Evolutionary conservation across 2,329 filamentous ascomycete genomes (phyloP), one percentile per base, ranked within the genome.

Genomic region (Talaromyces sp.): DNA sequence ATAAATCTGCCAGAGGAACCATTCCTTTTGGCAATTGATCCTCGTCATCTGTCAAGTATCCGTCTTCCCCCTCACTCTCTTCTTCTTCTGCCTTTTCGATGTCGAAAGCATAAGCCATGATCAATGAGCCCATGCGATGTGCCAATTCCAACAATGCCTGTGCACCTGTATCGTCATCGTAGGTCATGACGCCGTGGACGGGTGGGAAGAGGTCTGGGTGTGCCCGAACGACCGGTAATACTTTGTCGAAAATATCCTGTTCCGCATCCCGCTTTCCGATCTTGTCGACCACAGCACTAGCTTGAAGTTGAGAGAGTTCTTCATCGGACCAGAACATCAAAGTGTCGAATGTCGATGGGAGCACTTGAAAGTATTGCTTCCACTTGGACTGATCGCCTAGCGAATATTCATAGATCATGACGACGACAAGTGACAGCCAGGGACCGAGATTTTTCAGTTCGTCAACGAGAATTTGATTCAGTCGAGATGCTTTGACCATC

Each of bases 71-170:
- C 3, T 85, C 84, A 2, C 87, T 85, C 1, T 87, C 86, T 0
- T 86, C 82, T 4, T 87, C 82, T 25, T 87, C 84, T 0, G 76
- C 72, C 41, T 82, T 82, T 68, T 88, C 86, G 7, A 96, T 85
- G 70, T 97, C 93, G 74, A 97, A 97, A 0, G 92, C 92, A 74
- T 96, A 97, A 0, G 92, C 90, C 92, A 97, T 96, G 69, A 97
- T 94, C 17, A 90, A 87, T 67, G 90, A 93, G 1, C 91, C 93
- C 89, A 96, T 93, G 9, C 87, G 84, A 74, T 96, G 92, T 61
- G 90, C 90, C 19, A 87, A 75, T 17, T 78, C 71, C 3, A 89
- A 72, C 13, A 89, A 77, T 27, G 82, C 76, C 63, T 81, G 78
- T 63, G 84, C 69, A 22, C 81, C 70, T 63, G 75, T 64, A 70